Percentiles rank a stretch among this genome's conserved stretches.
These are phyloP conservation scores for Mucor circinelloides DNA, from an alignment of 371 early-diverging fungal genomes.

Conservation along the genomic window DNA sequence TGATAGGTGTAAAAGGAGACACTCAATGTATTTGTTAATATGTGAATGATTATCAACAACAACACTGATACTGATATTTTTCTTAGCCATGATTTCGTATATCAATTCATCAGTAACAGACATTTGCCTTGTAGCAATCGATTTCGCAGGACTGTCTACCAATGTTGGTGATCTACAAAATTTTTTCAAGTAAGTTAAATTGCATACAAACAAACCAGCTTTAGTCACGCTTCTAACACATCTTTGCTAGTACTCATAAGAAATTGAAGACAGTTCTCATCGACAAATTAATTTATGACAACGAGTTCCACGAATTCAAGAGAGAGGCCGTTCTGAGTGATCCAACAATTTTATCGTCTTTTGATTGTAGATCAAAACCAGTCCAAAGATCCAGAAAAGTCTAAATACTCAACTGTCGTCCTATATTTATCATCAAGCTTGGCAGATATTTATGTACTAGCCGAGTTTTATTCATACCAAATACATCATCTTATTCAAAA, in stretches of 20 bases:
- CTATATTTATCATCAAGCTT: background rate
- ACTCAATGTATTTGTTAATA: slow-evolving; percentile 18
- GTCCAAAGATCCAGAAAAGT: slow-evolving; percentile 24
- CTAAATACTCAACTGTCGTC: slow-evolving; percentile 9
- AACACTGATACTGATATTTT: slow-evolving; percentile 23
- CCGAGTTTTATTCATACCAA: background rate
- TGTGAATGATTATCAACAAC: slow-evolving; percentile 21
- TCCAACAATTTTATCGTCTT: slow-evolving; percentile 17
- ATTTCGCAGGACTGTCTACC: slow-evolving; percentile 24
- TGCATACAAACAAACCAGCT: slow-evolving; percentile 20
- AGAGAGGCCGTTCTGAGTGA: slow-evolving; percentile 19
- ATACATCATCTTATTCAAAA: background rate
- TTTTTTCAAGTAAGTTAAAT: slow-evolving; percentile 23
- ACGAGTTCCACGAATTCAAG: slow-evolving; percentile 18
- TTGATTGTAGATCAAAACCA: slow-evolving; percentile 22
- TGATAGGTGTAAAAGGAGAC: slow-evolving; percentile 20
- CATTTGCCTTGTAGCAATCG: slow-evolving; percentile 22
- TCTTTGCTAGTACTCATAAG: slow-evolving; percentile 18
- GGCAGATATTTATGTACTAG: slow-evolving; percentile 5
- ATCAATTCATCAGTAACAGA: slow-evolving; percentile 26
- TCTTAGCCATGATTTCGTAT: slow-evolving; percentile 20
- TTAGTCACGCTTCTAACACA: slow-evolving; percentile 23
- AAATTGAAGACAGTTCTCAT: slow-evolving; percentile 14
- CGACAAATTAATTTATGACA: slow-evolving; percentile 12
- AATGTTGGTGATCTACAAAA: slow-evolving; percentile 15